Base-by-base conservation (phyloP, 1,284 basidiomycete species). In the Phylloboletellus chloephorus region DNA sequence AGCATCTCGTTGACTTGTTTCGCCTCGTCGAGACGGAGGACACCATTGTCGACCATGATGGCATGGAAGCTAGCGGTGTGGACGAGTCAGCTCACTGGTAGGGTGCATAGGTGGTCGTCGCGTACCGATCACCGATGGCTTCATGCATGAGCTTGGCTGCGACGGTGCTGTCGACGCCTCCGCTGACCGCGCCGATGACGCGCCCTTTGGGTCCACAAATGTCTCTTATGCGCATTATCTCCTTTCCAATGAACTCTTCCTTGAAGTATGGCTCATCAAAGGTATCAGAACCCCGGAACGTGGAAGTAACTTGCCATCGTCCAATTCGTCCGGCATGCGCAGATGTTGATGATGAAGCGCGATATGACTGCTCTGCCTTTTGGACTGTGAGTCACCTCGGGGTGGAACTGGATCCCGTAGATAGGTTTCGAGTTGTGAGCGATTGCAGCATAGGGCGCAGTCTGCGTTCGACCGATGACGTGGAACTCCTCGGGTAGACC, bases 131-230 rank as follows among this genome's bases (percentile, higher is more conserved):
- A 25, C 96, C 96, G 53, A 99, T 98, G 15, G 96, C 96, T 70
- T 98, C 94, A 57, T 98, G 93, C 96, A 99, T 99, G 46, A 98
- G 76, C 68, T 98, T 98, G 34, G 96, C 96, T 8, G 96, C 96
- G 15, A 99, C 96, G 0, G 91, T 92, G 52, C 92, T 96, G 65
- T 98, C 96, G 36, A 99, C 96, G 50, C 96, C 96, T 39, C 96
- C 96, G 48, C 88, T 92, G 37, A 98, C 94, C 26, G 96, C 96
- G 47, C 96, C 96, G 47, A 99, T 95, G 37, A 99, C 96, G 48
- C 93, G 89, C 30, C 94, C 95, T 57, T 82, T 92, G 4, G 86
- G 80, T 1, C 96, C 96, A 55, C 95, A 97, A 41, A 98, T 93
- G 39, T 96, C 86, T 45, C 89, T 81, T 58, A 99, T 99, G 37